Evolutionary conservation across 192 early-diverging fungal species (phyloP), one percentile per base, ranked within the genome.

Genomic region (Linnemannia elongata): DNA sequence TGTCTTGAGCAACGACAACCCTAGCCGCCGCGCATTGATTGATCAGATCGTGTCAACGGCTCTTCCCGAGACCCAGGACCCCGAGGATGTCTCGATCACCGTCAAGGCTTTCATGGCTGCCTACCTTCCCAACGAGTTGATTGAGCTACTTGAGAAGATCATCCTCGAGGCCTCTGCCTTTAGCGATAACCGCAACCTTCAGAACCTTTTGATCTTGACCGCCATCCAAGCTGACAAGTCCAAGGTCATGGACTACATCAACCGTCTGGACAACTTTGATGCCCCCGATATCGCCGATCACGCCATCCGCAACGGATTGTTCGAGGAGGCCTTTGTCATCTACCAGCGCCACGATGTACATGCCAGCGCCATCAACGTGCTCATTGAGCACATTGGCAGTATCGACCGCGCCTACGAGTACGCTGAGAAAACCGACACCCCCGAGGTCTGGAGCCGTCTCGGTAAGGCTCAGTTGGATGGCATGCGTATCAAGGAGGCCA

Each of bases 81-180:
- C 98, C 35, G 98, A 99, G 88, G 97, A 99, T 88, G 98, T 99
- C 1, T 99, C 98, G 22, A 92, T 97, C 72, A 96, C 98, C 27
- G 98, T 99, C 74, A 99, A 98, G 91, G 98, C 98, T 0, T 99
- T 99, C 78, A 99, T 99, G 97, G 95, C 94, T 27, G 98, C 98
- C 45, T 96, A 96, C 75, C 92, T 99, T 24, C 97, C 98, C 13
- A 94, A 97, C 66, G 98, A 99, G 90, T 92, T 99, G 74, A 99
- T 99, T 79, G 98, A 98, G 90, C 91, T 99, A 8, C 90, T 99
- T 73, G 98, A 99, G 89, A 98, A 98, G 92, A 92, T 99, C 81
- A 96, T 99, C 12, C 91, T 99, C 60, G 98, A 99, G 88, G 93
- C 94, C 72, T 93, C 96, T 39, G 92, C 96, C 13, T 99, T 99